Percentiles rank a stretch among this genome's conserved stretches.
These are phyloP conservation scores for Peterozyma toletana DNA, from an alignment of 805 yeast species.

Conservation along the genomic window DNA sequence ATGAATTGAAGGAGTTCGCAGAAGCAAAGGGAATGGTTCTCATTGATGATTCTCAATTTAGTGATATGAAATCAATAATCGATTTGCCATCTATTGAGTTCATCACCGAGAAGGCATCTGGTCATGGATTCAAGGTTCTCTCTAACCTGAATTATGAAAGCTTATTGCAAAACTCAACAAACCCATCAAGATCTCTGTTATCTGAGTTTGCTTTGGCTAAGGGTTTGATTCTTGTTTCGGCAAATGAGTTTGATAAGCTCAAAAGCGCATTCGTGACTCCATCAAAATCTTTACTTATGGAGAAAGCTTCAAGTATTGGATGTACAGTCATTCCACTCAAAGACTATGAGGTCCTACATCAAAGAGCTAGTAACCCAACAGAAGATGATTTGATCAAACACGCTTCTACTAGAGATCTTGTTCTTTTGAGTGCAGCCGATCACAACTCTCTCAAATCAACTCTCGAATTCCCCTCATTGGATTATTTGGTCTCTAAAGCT, in stretches of 20 bases:
- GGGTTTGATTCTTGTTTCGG: conserved; percentile 21
- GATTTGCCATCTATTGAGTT: conserved; percentile 26
- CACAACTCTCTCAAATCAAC: too few species aligned
- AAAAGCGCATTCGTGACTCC: too few species aligned
- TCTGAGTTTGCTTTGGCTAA: conserved; percentile 22
- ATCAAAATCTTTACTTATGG: too few species aligned
- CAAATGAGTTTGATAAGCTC: conserved; percentile 15
- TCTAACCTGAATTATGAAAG: not conserved
- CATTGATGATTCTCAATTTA: conserved; percentile 8
- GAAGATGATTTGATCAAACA: too few species aligned
- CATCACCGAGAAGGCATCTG: conserved; percentile 19
- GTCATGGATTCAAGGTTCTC: conserved; percentile 8
- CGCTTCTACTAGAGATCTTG: too few species aligned
- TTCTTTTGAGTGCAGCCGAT: too few species aligned
- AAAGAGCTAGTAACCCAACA: too few species aligned
- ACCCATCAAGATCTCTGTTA: conserved; percentile 21
- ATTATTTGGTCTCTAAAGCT: too few species aligned
- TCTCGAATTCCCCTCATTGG: too few species aligned
- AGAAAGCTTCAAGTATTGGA: too few species aligned
- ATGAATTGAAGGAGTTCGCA: conserved; percentile 11
- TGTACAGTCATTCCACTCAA: too few species aligned
- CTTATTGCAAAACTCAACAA: not conserved
- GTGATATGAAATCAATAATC: conserved; percentile 17
- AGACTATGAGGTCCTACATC: too few species aligned
- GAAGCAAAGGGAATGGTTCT: conserved; percentile 9